Evolutionary conservation across 805 yeast species (phyloP), one percentile per base, ranked within the genome.

Genomic region (Kregervanrija fluxuum): DNA sequence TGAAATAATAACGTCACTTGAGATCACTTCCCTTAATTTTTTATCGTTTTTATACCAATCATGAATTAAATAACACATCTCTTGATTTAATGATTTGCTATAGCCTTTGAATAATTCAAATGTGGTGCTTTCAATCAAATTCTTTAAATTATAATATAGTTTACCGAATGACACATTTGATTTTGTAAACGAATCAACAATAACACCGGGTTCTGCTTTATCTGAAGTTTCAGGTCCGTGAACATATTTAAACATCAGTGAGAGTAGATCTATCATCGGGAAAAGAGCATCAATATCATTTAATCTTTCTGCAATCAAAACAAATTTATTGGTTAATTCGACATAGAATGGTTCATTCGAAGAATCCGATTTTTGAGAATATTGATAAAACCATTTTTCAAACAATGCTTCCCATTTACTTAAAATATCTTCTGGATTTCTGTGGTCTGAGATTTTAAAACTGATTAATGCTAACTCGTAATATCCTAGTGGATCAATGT

Each of bases 401-500:
- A 89, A 75, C 41, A 84, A 70, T 45, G 80, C 75, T 49, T 77
- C 80, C 95, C 96, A 91, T 63, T 89, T 80, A 44, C 79, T 75
- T 52, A 80, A 66, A 43, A 91, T 84, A 60, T 86, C 96, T 52
- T 86, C 95, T 11, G 81, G 73, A 56, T 86, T 86, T 57, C 91
- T 78, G 62, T 83, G 83, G 57, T 91, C 96, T 3, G 97, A 81
- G 11, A 84, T 76, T 57, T 86, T 85, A 70, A 85, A 86, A 12
- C 89, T 80, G 35, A 78, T 64, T 47, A 90, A 70, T 49, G 95
- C 84, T 41, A 91, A 70, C 53, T 86, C 95, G 62, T 82, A 80
- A 59, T 90, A 91, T 6, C 91, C 91, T 48, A 90, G 68, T 17
- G 95, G 95, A 54, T 85, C 90, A 11, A 95, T 87, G 63, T 74